Conservation (phyloP, 2,329 filamentous ascomycete genomes). For the Chalaropsis thielavioides region DNA sequence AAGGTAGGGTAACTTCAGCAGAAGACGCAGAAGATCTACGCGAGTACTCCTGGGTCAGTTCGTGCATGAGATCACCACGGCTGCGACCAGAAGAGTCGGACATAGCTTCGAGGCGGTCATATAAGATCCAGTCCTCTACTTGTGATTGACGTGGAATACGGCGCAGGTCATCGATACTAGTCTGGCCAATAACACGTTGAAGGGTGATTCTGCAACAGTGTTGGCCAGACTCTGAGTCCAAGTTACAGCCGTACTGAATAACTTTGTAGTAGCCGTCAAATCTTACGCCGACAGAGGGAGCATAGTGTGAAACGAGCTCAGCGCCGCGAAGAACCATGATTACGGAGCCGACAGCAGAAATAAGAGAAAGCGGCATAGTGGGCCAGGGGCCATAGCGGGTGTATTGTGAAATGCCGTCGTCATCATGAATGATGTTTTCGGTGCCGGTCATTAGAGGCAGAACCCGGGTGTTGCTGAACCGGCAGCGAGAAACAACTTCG, state of each 20-base stretch:
- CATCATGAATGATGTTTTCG: slow-evolving; percentile 30
- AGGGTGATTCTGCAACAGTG: slow-evolving; percentile 34
- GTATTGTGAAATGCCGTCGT: slow-evolving; percentile 28
- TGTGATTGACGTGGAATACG: slow-evolving; percentile 39
- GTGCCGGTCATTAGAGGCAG: slow-evolving; percentile 38
- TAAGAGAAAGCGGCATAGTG: slow-evolving; percentile 35
- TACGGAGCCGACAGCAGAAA: slow-evolving; percentile 34
- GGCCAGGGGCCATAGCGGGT: slow-evolving; percentile 29
- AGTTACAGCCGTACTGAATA: slow-evolving; percentile 32
- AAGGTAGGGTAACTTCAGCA: neutral
- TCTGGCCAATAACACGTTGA: slow-evolving; percentile 31
- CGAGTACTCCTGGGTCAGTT: slow-evolving; percentile 12
- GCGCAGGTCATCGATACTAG: slow-evolving; percentile 29
- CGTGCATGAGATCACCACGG: slow-evolving; percentile 15
- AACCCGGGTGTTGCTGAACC: slow-evolving; percentile 30
- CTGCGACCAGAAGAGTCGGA: slow-evolving; percentile 15
- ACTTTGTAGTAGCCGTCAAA: slow-evolving; percentile 45
- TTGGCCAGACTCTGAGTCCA: slow-evolving; percentile 27
- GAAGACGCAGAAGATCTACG: slow-evolving; percentile 13
- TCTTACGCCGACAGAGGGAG: slow-evolving; percentile 38
- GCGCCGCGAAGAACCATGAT: slow-evolving; percentile 41
- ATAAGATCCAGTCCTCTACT: slow-evolving; percentile 41
- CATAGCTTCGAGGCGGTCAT: slow-evolving; percentile 32
- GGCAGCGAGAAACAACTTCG: slow-evolving; percentile 33
- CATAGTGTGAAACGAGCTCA: slow-evolving; percentile 35